Conservation (phyloP, 2,329 filamentous ascomycete species). For the Conoideocrella luteorostrata region DNA sequence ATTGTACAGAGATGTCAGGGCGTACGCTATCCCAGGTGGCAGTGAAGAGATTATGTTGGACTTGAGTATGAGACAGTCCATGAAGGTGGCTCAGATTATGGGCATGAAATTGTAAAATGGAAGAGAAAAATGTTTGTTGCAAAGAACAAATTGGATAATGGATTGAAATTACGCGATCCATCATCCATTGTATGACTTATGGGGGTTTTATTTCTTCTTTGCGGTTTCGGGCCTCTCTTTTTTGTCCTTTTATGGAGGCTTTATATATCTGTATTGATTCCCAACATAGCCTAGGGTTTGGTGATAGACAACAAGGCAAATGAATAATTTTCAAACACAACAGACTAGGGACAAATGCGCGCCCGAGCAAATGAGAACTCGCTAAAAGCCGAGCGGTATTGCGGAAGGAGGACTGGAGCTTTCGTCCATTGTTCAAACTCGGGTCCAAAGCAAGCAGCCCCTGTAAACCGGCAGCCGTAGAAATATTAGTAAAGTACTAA, state of each 20-base stretch:
- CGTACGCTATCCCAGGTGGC: slow-evolving; percentile 93
- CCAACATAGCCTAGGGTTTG: not conserved
- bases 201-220: not conserved
- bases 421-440: too few species aligned
- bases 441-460: too few species aligned
- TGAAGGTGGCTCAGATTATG: slow-evolving; percentile 81
- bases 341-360: too few species aligned
- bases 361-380: too few species aligned
- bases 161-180: too few species aligned
- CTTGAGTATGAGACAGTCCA: slow-evolving; percentile 82
- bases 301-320: slow-evolving; percentile 2
- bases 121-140: not conserved
- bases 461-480: too few species aligned
- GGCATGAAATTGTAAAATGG: slow-evolving; percentile 85
- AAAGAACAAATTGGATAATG: too few species aligned
- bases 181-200: not conserved
- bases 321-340: not conserved
- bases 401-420: too few species aligned
- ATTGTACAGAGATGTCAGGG: slow-evolving; percentile 88
- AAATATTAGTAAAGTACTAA: too few species aligned
- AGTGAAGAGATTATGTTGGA: slow-evolving; percentile 99
- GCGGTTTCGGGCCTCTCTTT: not conserved
- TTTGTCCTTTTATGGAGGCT: not conserved
- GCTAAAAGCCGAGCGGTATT: too few species aligned
- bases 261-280: not conserved